Base-by-base conservation (phyloP, 257 asterid species). In the Lithospermum erythrorhizon region DNA sequence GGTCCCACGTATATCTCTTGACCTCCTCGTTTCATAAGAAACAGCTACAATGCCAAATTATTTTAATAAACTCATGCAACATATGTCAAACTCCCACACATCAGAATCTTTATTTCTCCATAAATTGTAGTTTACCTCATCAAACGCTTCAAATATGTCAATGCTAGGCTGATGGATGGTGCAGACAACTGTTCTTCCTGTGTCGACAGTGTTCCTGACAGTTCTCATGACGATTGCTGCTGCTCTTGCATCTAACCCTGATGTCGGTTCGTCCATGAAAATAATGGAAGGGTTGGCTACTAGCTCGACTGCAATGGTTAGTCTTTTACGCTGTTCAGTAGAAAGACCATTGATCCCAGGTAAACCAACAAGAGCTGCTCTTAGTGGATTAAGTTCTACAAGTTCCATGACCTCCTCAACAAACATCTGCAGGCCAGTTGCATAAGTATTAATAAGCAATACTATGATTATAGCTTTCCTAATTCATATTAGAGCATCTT, bases 161-260 rank as follows among this genome's bases (percentile, higher is more conserved):
- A 90, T 83, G 79, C 97, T 87, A 0, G 97, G 97, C 41, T 90
- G 97, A 72, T 90, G 97, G 58, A 90, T 87, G 59, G 97, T 90
- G 81, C 97, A 90, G 1, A 87, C 96, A 5, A 90, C 94, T 0
- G 97, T 90, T 62, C 96, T 70, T 25, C 95, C 95, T n/a, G 97
- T 87, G 57, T 90, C 95, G 49, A 90, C 96, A 0, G 97, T 90
- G 78, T 90, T 90, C 60, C 95, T 80, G 41, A 87, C 95, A 0
- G 97, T 87, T 70, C 97, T 87, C 97, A 90, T 90, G 17, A 90
- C 96, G 19, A 90, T 87, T 6, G 96, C 97, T 66, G 97, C 97
- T 6, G 97, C 96, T 49, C 97, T 73, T 17, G 97, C 97, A 72
- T 90, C 97, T 22, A 90, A 89, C 57, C 95, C 97, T 0, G 96